Base-by-base conservation (phyloP, 768 basidiomycete genomes). In the Lactifluus subvellereus region DNA sequence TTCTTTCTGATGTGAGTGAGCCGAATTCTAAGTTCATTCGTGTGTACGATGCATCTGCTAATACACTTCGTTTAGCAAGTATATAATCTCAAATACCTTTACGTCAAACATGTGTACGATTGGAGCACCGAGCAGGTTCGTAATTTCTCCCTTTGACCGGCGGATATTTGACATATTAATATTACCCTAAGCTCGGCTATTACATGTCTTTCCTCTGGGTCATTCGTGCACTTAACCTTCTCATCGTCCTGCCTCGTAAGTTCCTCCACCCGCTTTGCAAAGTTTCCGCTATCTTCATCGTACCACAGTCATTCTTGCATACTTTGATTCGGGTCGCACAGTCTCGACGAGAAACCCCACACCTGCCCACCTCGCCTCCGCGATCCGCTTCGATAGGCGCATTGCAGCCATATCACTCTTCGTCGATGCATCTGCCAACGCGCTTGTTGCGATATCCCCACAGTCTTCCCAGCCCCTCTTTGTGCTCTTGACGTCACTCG, bases 21-120 rank as follows among this genome's bases (percentile, higher is more conserved):
- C 42, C 3, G 2, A 16, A 30, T 22, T 27, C 27, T 8, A 27
- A 22, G 6, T 43, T 37, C 45, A 20, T 59, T 35, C 8, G n/a
- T 30, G 30, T 16, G 20, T 22, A 27, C 8, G 40, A 49, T 32
- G 32, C 40, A 32, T 32, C n/a, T 22, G 35, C 37, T 59, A n/a
- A 67, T 30, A 27, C 6, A 30, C 5, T 6, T 37, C 16, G n/a
- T 55, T 42, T 60, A 68, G 65, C 67, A 68, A 68, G 61, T 63
- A 35, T 68, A 68, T 30, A 68, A 68, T 60, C 57, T 68, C 49
- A 66, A 68, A 60, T 68, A 67, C 43, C 58, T 68, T 52, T 68
- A 68, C 38, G 67, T 61, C 11, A 66, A 56, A 60, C 67, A 67
- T 16, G 66, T 67, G 27, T 68, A 68, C n/a, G 56, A 59, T 35